Percentiles rank a stretch among this genome's conserved stretches.
phyloP scores from a whole-genome alignment of 2,329 filamentous ascomycete genomes.

The Fonsecaea nubica region DNA sequence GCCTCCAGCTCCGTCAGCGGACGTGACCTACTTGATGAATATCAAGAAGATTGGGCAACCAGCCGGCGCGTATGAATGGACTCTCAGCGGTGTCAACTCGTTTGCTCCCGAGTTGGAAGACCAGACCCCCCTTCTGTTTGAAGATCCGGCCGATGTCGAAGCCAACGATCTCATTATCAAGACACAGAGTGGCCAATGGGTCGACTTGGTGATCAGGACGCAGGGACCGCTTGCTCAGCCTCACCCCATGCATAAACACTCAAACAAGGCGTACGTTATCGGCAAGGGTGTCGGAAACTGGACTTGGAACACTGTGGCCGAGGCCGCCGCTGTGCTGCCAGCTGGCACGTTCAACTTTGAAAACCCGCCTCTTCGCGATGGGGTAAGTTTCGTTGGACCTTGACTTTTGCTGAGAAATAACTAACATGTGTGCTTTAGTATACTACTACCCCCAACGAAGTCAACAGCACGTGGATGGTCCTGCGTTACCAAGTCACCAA shows the following conservation, averaged over 20 bases:
- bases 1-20: conserved; percentile 51
- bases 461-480: conserved; percentile 51
- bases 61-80: conserved; percentile 60
- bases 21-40: conserved; percentile 54
- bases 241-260: conserved; percentile 71
- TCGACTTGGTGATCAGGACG: conserved; percentile 61
- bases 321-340: conserved; percentile 53
- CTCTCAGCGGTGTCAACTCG: conserved; percentile 54
- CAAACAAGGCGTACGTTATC: conserved; percentile 65
- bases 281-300: conserved; percentile 60
- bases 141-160: conserved; percentile 46
- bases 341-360: conserved; percentile 64
- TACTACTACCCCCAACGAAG: conserved; percentile 47
- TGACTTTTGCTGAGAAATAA: background rate
- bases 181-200: conserved; percentile 59
- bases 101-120: conserved; percentile 51
- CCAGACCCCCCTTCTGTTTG: conserved; percentile 55
- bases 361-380: conserved; percentile 62
- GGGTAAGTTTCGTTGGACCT: conserved; percentile 29
- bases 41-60: conserved; percentile 42
- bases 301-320: conserved; percentile 60
- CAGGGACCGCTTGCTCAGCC: conserved; percentile 56
- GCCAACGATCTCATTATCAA: conserved; percentile 58
- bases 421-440: conserved; percentile 41
- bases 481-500: conserved; percentile 62